Evolutionary conservation across 192 early-diverging fungal genomes (phyloP).

Genomic region (Linnemannia schmuckeri): DNA sequence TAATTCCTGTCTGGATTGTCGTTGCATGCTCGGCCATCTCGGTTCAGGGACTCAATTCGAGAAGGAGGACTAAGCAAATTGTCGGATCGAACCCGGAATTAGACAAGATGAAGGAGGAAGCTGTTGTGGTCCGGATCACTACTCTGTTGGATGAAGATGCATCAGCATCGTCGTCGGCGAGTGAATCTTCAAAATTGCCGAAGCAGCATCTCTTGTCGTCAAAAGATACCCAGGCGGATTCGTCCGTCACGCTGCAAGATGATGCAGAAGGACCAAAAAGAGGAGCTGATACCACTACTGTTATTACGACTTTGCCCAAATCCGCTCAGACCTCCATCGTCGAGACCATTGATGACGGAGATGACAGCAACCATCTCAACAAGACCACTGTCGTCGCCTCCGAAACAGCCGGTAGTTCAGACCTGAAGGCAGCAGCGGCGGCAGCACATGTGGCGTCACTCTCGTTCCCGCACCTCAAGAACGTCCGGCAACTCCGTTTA

Average conservation of each 20-base stretch:
- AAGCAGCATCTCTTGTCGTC: not conserved
- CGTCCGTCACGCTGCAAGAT: not conserved
- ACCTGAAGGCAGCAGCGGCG: too few species aligned
- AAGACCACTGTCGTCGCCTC: too few species aligned
- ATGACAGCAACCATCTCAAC: not conserved
- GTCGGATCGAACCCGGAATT: not conserved
- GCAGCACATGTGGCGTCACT: constrained; percentile 14
- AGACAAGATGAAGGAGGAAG: constrained; percentile 21
- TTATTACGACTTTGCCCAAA: not conserved
- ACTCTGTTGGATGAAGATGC: not conserved
- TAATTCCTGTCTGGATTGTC: constrained; percentile 53
- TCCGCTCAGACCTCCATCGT: not conserved
- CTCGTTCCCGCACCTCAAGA: constrained; percentile 42
- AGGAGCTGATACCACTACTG: not conserved
- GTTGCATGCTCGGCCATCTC: constrained; percentile 45
- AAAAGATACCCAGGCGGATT: constrained; percentile 18
- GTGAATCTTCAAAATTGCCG: not conserved
- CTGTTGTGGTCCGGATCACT: not conserved
- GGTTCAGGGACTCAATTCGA: constrained; percentile 54
- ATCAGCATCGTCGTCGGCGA: not conserved
- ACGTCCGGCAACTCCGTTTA: constrained; percentile 32
- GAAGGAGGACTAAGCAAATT: constrained; percentile 30
- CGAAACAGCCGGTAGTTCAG: not conserved
- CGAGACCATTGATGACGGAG: not conserved
- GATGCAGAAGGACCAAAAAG: not conserved